Evolutionary conservation across 2,329 filamentous ascomycete species (phyloP).

Genomic region (Lasiodiplodia theobromae): DNA sequence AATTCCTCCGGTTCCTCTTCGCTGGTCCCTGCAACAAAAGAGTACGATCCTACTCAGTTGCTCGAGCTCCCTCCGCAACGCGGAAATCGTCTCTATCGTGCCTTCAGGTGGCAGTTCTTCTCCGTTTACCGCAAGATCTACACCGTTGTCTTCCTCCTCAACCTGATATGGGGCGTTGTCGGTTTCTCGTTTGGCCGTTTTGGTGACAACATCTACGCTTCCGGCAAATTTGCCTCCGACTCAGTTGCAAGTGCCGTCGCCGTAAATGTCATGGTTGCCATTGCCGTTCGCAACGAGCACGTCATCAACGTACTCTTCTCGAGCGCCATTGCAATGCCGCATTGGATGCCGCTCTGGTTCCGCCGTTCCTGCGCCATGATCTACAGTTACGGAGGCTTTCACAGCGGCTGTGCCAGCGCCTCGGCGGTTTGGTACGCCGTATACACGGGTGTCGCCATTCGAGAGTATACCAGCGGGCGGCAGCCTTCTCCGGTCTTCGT

Average conservation of each 20-base stretch:
- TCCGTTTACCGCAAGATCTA: constrained; percentile 28
- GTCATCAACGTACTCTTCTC: constrained; percentile 42
- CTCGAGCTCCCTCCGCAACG: constrained; percentile 1
- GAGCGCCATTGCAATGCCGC: constrained; percentile 42
- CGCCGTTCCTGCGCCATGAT: constrained; percentile 38
- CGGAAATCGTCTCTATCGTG: not conserved
- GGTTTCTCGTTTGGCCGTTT: constrained; percentile 15
- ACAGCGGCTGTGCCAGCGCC: constrained; percentile 42
- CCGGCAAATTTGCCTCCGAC: constrained; percentile 2
- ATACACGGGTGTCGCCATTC: constrained; percentile 45
- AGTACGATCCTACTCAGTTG: not conserved
- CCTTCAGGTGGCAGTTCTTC: constrained; percentile 27
- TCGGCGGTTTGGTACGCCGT: constrained; percentile 52
- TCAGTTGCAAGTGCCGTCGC: constrained; percentile 40
- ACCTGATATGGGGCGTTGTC: constrained; percentile 23
- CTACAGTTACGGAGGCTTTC: constrained; percentile 45
- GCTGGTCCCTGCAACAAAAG: not conserved
- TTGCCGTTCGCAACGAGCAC: constrained; percentile 43
- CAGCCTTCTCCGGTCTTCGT: constrained; percentile 32
- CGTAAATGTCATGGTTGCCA: constrained; percentile 42
- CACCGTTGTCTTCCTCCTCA: constrained; percentile 23
- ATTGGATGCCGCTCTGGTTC: constrained; percentile 37
- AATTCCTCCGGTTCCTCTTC: not conserved
- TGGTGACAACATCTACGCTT: not conserved
- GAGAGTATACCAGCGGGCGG: constrained; percentile 35